Evolutionary conservation across 2,329 filamentous ascomycete genomes (phyloP), one percentile per base, ranked within the genome.

Genomic region (Fusarium camptoceras): DNA sequence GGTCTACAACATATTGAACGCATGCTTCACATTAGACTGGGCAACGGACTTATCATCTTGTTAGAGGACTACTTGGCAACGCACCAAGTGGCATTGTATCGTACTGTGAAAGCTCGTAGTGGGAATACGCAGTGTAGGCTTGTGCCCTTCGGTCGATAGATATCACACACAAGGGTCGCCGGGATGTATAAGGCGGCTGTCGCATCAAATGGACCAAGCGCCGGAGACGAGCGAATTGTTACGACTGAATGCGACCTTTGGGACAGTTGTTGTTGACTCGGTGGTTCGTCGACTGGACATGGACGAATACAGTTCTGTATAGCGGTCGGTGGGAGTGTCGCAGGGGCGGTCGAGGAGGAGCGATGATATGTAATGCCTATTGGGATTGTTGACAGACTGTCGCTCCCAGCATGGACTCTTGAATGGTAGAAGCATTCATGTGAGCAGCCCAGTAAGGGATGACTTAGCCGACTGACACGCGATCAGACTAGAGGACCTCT

Each of bases 401-500:
- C 31, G 16, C 31, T 18, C 0, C 9, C 0, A 18, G 31, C 16
- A 16, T 37, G 11, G 9, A 34, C 1, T 18, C 9, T 37, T 6
- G 9, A 37, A 9, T 18, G 4, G 8, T 18, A 37, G 31, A 9
- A 37, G 11, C 31, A 18, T 9, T 16, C 16, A 37, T 18, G 5
- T 18, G 31, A 18, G 16, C 8, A 34, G 18, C 31, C 5, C 16
- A 18, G n/a, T n/a, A n/a, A 18, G 31, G 8, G 31, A 37, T 37
- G 18, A 9, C 31, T 3, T 1, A 16, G 2, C 16, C 1, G 5
- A 18, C 2, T 37, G 16, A 18, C 1, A 16, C 16, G 16, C 31
- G 31, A 34, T 34, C 16, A 18, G n/a, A n/a, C n/a, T n/a, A n/a
- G n/a, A n/a, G n/a, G n/a, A n/a, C n/a, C n/a, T n/a, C n/a, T n/a